These are phyloP conservation scores for Ramalina peruviana DNA, from an alignment of 495 filamentous ascomycete species.

Conservation along the genomic window DNA sequence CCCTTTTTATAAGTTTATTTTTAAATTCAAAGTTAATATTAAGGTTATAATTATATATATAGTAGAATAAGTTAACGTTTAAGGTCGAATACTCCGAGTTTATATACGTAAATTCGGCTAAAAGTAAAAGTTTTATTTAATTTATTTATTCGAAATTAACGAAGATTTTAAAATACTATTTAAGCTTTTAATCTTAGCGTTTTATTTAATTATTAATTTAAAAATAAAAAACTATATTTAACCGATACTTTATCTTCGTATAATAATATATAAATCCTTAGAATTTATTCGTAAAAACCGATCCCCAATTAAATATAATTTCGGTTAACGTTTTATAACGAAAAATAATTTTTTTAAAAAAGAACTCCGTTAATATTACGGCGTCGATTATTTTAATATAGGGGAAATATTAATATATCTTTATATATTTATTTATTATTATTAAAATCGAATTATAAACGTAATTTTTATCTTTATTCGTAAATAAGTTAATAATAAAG, in stretches of 20 bases:
- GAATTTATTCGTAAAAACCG: too few relatives aligned
- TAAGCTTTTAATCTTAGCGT: not conserved
- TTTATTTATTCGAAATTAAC: not conserved
- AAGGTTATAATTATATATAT: not conserved
- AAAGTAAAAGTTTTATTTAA: not conserved
- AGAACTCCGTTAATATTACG: not conserved
- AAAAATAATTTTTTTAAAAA: not conserved
- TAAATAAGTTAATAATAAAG: not conserved
- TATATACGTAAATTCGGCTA: not conserved
- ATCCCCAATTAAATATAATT: not conserved
- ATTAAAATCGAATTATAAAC: too few relatives aligned
- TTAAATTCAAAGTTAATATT: not conserved
- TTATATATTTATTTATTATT: not conserved
- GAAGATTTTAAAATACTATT: not conserved
- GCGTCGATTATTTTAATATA: not conserved
- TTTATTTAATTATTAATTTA: not conserved
- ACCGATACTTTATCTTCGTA: too few relatives aligned
- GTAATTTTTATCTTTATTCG: not conserved
- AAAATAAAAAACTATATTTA: too few relatives aligned
- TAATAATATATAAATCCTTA: too few relatives aligned
- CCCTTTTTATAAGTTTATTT: not conserved
- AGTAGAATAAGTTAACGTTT: not conserved
- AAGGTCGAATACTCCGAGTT: not conserved
- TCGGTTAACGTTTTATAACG: not conserved
- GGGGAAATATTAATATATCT: not conserved